phyloP scores from a whole-genome alignment of 345 rosid genomes.

The Populus alba region DNA sequence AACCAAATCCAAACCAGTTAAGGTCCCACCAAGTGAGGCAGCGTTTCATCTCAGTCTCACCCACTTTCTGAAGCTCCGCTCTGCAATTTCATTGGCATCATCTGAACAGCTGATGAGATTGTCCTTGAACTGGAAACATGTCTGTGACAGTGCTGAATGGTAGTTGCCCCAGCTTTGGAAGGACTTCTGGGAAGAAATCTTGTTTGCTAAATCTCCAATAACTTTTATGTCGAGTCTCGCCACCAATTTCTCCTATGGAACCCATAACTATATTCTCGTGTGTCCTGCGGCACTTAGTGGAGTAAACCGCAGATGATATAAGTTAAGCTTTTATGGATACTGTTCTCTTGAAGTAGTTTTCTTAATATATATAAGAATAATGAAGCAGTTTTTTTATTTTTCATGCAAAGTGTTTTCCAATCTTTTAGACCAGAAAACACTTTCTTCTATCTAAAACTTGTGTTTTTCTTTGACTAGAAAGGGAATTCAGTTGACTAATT shows the following conservation, averaged over 20 bases:
- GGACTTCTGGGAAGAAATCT: conserved; percentile 60
- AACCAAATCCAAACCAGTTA: conserved; percentile 52
- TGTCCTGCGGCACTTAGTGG: background rate
- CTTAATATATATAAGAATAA: too few species aligned
- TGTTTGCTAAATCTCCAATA: conserved; percentile 59
- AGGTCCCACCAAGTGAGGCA: conserved; percentile 67
- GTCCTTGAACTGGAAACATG: conserved; percentile 37
- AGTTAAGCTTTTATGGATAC: background rate
- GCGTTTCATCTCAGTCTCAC: conserved; percentile 56
- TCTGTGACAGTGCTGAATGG: conserved; percentile 42
- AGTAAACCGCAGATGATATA: background rate
- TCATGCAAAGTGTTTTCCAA: too few species aligned
- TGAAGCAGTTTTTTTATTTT: too few species aligned
- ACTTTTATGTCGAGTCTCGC: conserved; percentile 25
- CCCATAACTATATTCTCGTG: background rate
- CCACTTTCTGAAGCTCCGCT: conserved; percentile 34
- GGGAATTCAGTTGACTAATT: too few species aligned
- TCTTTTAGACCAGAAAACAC: too few species aligned
- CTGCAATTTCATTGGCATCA: conserved; percentile 37
- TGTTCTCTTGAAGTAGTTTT: too few species aligned
- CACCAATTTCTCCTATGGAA: conserved; percentile 15
- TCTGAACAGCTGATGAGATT: conserved; percentile 41
- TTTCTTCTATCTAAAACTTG: too few species aligned
- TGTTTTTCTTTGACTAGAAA: too few species aligned
- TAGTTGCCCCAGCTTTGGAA: conserved; percentile 51